Conservation (phyloP, 148 eudicot genomes). For the Chenopodium quinoa region DNA sequence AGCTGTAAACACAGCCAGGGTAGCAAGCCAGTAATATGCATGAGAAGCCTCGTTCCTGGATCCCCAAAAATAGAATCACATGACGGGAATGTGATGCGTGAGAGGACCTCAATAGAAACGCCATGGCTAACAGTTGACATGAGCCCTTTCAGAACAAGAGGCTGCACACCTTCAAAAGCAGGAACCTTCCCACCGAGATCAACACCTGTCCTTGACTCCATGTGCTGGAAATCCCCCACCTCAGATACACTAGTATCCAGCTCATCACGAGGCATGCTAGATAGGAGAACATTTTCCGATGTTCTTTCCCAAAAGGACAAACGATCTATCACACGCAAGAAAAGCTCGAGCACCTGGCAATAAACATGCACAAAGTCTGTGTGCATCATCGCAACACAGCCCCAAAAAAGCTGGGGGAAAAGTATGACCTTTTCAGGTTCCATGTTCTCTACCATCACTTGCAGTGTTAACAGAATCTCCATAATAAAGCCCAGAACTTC, state of each 20-base stretch:
- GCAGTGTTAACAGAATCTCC: conserved; percentile 91
- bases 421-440: conserved; percentile 97
- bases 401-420: conserved; percentile 99
- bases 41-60: conserved; percentile 82
- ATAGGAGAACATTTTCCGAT: conserved; percentile 90
- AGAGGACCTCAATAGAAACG: conserved; percentile 87
- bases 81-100: conserved; percentile 81
- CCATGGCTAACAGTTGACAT: conserved; percentile 90
- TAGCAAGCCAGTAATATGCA: conserved; percentile 92
- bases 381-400: conserved; percentile 99
- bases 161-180: conserved; percentile 96
- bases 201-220: conserved; percentile 53
- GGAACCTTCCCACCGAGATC: conserved; percentile 73
- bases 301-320: conserved; percentile 89
- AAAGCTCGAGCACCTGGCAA: conserved; percentile 97
- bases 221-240: conserved; percentile 62
- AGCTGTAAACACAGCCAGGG: conserved; percentile 98
- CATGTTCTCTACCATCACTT: conserved; percentile 99
- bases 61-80: conserved; percentile 96
- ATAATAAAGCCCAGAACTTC: conserved; percentile 84
- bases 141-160: conserved; percentile 92
- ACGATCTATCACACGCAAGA: conserved; percentile 86
- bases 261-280: conserved; percentile 98
- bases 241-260: conserved; percentile 60
- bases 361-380: conserved; percentile 96